These are phyloP conservation scores for Sonneratia caseolaris DNA, from an alignment of 345 rosid genomes.

Conservation along the genomic window DNA sequence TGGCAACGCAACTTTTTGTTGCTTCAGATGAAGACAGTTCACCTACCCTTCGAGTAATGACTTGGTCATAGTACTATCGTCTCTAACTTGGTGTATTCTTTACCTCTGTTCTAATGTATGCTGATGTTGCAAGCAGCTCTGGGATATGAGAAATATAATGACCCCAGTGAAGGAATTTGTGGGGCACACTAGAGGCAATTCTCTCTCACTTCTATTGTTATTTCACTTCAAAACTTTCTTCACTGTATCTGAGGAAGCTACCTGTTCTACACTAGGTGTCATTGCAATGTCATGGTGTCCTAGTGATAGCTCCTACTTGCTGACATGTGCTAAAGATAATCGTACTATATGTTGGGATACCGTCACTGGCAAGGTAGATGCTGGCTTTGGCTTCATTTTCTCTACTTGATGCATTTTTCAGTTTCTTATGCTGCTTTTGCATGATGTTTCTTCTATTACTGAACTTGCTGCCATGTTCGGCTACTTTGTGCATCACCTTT, in stretches of 20 bases:
- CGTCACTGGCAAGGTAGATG: slow-evolving; percentile 65
- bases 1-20: slow-evolving; percentile 94
- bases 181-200: slow-evolving; percentile 86
- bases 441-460: neutral
- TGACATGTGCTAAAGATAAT: slow-evolving; percentile 95
- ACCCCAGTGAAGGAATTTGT: slow-evolving; percentile 80
- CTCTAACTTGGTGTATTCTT: neutral
- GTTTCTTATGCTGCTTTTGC: neutral
- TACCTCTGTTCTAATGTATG: slow-evolving; percentile 11
- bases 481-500: neutral
- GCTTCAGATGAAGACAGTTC: slow-evolving; percentile 94
- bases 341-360: slow-evolving; percentile 99
- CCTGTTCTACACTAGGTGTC: slow-evolving; percentile 46
- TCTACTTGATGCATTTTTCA: neutral
- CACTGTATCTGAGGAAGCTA: neutral
- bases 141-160: slow-evolving; percentile 96
- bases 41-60: slow-evolving; percentile 65
- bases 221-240: neutral
- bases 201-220: neutral
- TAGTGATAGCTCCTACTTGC: slow-evolving; percentile 80
- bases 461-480: neutral
- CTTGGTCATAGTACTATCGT: neutral
- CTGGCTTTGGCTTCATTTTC: slow-evolving; percentile 1
- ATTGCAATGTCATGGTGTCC: slow-evolving; percentile 99
- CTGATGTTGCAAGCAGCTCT: slow-evolving; percentile 47